These are phyloP conservation scores for Botryotinia calthae DNA, from an alignment of 2,329 filamentous ascomycete genomes.

Conservation along the genomic window DNA sequence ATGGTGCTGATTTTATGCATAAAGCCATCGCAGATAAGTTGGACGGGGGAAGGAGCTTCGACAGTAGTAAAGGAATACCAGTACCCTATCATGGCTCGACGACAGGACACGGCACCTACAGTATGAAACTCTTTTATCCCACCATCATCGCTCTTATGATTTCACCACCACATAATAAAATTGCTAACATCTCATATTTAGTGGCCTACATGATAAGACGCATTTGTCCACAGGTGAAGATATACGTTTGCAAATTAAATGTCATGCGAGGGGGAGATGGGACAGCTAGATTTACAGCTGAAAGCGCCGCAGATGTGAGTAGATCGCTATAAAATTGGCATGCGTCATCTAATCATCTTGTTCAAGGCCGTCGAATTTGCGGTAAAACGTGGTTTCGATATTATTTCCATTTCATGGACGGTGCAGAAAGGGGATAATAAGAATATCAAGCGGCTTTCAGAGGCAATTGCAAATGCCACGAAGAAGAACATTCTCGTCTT, in stretches of 20 bases:
- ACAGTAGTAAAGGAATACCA: background rate
- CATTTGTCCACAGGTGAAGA: background rate
- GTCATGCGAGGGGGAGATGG: background rate
- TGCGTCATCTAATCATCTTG: background rate
- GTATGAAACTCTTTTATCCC: background rate
- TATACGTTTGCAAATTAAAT: background rate
- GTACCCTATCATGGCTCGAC: background rate
- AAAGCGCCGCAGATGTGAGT: conserved; percentile 3
- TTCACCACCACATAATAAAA: background rate
- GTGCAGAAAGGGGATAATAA: background rate
- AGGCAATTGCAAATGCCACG: background rate
- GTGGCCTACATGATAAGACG: background rate
- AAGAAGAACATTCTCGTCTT: background rate
- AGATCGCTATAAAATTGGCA: too few relatives aligned
- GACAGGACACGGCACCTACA: conserved; percentile 2
- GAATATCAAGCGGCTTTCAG: background rate
- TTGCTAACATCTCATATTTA: background rate
- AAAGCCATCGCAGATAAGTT: background rate
- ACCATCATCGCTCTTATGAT: too few relatives aligned
- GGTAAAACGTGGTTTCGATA: background rate
- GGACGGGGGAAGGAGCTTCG: background rate
- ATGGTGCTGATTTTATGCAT: background rate
- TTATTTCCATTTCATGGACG: conserved; percentile 4
- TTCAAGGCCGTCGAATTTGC: background rate
- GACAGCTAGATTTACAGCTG: background rate